These are phyloP conservation scores for Penicillium sp. DNA, from an alignment of 2,329 filamentous ascomycete genomes.

Conservation along the genomic window DNA sequence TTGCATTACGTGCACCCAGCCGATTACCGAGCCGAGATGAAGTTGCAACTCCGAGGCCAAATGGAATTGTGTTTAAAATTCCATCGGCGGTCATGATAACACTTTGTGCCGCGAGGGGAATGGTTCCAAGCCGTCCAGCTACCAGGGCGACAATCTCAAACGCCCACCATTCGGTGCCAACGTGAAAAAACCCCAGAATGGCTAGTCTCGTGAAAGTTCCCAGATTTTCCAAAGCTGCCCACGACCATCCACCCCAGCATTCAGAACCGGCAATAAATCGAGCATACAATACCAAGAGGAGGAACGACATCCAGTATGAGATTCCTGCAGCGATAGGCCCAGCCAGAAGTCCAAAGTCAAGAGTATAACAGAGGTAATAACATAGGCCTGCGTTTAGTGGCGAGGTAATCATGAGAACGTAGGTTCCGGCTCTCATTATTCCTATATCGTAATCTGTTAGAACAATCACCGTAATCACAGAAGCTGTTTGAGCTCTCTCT, in stretches of 20 bases:
- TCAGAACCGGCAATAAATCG: slow-evolving; percentile 72
- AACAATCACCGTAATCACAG: neutral
- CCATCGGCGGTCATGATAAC: slow-evolving; percentile 92
- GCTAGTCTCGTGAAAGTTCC: slow-evolving; percentile 76
- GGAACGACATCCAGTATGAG: slow-evolving; percentile 84
- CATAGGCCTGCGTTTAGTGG: slow-evolving; percentile 65
- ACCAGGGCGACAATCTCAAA: slow-evolving; percentile 89
- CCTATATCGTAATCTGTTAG: slow-evolving; percentile 42
- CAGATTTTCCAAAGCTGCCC: slow-evolving; percentile 69
- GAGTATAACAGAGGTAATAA: slow-evolving; percentile 73
- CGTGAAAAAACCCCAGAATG: slow-evolving; percentile 76
- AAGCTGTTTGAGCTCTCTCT: neutral
- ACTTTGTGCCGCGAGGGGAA: slow-evolving; percentile 79
- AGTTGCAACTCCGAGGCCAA: slow-evolving; percentile 82
- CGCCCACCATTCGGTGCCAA: slow-evolving; percentile 93
- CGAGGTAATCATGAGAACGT: slow-evolving; percentile 66
- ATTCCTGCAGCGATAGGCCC: slow-evolving; percentile 83
- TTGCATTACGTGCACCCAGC: slow-evolving; percentile 70
- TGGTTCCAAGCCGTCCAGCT: slow-evolving; percentile 78
- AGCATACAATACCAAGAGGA: slow-evolving; percentile 75
- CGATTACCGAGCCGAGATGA: slow-evolving; percentile 80
- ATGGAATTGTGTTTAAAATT: slow-evolving; percentile 83
- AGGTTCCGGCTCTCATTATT: slow-evolving; percentile 69
- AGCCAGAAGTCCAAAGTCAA: slow-evolving; percentile 74
- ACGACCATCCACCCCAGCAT: slow-evolving; percentile 79